These are phyloP conservation scores for Leccinellum albellum DNA, from an alignment of 768 basidiomycete species.

Conservation along the genomic window DNA sequence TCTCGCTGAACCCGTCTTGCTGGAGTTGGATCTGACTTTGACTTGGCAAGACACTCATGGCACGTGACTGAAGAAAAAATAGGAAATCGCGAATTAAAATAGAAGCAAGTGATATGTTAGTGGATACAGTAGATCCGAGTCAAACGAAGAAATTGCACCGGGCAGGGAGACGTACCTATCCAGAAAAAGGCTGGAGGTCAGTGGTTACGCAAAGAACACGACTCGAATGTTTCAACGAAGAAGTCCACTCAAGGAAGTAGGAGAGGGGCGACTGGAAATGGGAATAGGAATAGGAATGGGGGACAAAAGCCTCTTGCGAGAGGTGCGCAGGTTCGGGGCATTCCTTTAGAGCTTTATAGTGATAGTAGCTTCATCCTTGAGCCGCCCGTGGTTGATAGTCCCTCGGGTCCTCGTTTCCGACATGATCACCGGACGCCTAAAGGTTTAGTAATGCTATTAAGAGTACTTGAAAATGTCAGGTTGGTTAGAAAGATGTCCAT, in stretches of 20 bases:
- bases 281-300: too few relatives aligned
- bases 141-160: background rate
- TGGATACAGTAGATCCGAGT: background rate
- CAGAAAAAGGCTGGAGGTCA: background rate
- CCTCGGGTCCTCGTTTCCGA: background rate
- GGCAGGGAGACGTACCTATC: background rate
- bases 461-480: background rate
- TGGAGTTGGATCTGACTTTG: background rate
- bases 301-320: too few relatives aligned
- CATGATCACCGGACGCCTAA: background rate
- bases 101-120: background rate
- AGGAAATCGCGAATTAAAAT: too few relatives aligned
- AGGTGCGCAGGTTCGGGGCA: background rate
- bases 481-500: background rate
- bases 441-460: background rate
- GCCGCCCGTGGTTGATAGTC: background rate
- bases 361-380: conserved; percentile 10
- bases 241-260: too few relatives aligned
- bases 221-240: background rate
- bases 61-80: background rate
- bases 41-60: conserved; percentile 2
- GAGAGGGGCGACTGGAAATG: background rate
- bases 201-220: background rate
- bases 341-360: conserved; percentile 4
- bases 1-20: background rate